phyloP scores from a whole-genome alignment of 345 rosid genomes.

The Boechera retrofracta region DNA sequence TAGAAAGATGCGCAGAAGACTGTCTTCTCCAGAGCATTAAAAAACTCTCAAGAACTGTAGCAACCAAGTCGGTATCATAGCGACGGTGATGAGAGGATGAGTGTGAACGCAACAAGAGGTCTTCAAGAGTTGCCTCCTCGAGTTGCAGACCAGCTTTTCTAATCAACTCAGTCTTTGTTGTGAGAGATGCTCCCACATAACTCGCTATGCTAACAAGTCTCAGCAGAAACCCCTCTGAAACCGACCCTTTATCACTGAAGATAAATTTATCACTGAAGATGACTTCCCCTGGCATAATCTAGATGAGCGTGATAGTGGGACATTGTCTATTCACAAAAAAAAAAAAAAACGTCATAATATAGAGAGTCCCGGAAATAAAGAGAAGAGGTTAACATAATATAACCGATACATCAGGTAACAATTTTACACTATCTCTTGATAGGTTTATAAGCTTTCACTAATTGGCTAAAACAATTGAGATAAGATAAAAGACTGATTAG shows the following conservation, averaged over 20 bases:
- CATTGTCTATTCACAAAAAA: too few species aligned
- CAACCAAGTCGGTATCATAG: constrained; percentile 74
- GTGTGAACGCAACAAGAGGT: constrained; percentile 69
- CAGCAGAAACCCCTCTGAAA: constrained; percentile 77
- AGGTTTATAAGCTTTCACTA: too few species aligned
- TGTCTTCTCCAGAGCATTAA: constrained; percentile 74
- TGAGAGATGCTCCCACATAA: constrained; percentile 67
- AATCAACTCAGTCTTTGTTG: constrained; percentile 74
- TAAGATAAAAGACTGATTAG: too few species aligned
- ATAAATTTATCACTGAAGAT: too few species aligned
- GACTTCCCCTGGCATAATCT: too few species aligned
- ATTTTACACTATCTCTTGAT: too few species aligned
- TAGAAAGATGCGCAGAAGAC: constrained; percentile 50
- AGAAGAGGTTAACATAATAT: too few species aligned
- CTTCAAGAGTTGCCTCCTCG: constrained; percentile 71
- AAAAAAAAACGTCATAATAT: too few species aligned
- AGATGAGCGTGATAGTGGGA: too few species aligned
- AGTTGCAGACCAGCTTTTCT: constrained; percentile 78
- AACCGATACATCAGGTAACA: too few species aligned
- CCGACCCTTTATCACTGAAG: constrained; percentile 67
- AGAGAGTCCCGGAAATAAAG: too few species aligned
- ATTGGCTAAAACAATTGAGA: too few species aligned
- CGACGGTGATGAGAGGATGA: constrained; percentile 51
- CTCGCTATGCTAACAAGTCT: constrained; percentile 79
- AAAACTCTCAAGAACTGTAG: constrained; percentile 68